Evolutionary conservation across 2,329 filamentous ascomycete genomes (phyloP).

Genomic region (Arthrobotrys pseudoclavata): DNA sequence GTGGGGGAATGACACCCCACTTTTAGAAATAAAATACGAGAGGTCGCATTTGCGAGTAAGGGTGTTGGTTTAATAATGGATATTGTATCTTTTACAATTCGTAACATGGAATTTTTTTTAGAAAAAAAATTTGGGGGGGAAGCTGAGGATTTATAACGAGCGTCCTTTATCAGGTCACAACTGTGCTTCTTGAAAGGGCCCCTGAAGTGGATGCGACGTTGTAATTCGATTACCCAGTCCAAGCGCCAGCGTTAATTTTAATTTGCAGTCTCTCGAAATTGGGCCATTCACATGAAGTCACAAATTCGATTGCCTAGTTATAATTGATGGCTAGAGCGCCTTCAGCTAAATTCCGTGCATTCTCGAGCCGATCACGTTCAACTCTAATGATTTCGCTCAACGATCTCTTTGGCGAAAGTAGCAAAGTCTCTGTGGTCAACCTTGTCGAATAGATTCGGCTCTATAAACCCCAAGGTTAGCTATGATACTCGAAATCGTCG

Average conservation of each 20-base stretch:
- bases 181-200: constrained; percentile 15
- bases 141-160: constrained; percentile 12
- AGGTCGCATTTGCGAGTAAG: constrained; percentile 3
- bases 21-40: constrained; percentile 21
- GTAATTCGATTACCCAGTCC: constrained; percentile 35
- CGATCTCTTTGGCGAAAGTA: constrained; percentile 75
- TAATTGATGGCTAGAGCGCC: constrained; percentile 25
- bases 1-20: constrained; percentile 27
- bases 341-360: constrained; percentile 24
- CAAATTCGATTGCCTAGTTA: constrained; percentile 11
- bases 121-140: constrained; percentile 10
- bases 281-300: constrained; percentile 28
- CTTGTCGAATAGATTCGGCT: constrained; percentile 88
- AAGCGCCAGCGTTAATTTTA: constrained; percentile 33
- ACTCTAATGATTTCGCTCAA: constrained; percentile 66
- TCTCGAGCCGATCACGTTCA: not conserved
- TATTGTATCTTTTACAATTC: constrained; percentile 5
- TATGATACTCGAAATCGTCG: not conserved
- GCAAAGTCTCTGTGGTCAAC: constrained; percentile 82
- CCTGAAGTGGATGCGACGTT: constrained; percentile 33
- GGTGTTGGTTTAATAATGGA: not conserved
- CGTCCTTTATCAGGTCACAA: constrained; percentile 22
- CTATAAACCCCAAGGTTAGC: constrained; percentile 37
- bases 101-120: constrained; percentile 1
- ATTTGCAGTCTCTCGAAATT: constrained; percentile 15